These are phyloP conservation scores for Protea cynaroides DNA, from an alignment of 164 flowering plant genomes.

Conservation along the genomic window DNA sequence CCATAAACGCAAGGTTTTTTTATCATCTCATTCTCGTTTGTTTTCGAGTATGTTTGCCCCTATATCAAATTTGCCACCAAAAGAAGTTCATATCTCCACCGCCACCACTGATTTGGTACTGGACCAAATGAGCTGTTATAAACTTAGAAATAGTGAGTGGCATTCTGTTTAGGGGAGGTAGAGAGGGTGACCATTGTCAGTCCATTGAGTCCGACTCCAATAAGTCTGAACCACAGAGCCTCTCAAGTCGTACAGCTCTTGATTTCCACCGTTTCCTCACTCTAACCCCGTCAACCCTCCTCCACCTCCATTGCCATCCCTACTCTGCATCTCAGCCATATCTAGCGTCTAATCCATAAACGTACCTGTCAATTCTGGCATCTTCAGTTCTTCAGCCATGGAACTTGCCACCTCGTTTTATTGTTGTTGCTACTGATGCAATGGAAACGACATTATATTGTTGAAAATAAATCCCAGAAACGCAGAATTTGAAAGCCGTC, in stretches of 20 bases:
- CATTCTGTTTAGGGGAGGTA: neutral
- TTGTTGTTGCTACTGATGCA: conserved; percentile 16
- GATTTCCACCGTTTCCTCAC: conserved; percentile 46
- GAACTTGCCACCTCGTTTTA: conserved; percentile 20
- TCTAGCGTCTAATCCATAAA: conserved; percentile 37
- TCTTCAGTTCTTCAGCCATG: too few species aligned
- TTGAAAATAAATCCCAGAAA: conserved; percentile 21
- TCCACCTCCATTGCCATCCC: conserved; percentile 22
- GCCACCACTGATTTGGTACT: too few species aligned
- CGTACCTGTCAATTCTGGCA: conserved; percentile 28
- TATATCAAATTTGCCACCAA: too few species aligned
- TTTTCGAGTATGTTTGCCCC: too few species aligned
- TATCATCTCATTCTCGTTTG: too few species aligned
- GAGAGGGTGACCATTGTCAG: neutral
- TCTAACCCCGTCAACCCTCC: conserved; percentile 37
- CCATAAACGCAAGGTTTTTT: too few species aligned
- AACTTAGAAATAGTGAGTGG: neutral
- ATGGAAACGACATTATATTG: conserved; percentile 16
- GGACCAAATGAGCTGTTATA: too few species aligned
- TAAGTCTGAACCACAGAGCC: conserved; percentile 52
- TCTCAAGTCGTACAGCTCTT: conserved; percentile 48
- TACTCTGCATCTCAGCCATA: conserved; percentile 18
- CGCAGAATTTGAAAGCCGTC: conserved; percentile 28
- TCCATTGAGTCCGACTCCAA: conserved; percentile 69
- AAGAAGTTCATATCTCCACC: too few species aligned